Percentiles rank a stretch among this genome's conserved stretches.
Conservation (phyloP, 805 yeast species). For the Kodamaea leandrae region DNA sequence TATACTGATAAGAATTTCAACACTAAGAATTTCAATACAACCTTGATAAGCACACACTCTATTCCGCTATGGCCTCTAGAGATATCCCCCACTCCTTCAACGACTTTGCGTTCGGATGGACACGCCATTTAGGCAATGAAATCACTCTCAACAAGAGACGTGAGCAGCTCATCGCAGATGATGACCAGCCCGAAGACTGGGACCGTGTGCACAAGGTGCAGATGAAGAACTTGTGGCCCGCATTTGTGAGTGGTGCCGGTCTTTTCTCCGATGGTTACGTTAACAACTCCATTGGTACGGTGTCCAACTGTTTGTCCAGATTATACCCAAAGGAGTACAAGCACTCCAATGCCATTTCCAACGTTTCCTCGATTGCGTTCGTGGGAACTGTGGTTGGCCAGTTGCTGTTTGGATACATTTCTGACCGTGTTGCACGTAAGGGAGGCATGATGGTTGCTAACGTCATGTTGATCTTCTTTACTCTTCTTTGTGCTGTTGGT, state of each 20-base stretch:
- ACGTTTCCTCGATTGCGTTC: slow-evolving; percentile 84
- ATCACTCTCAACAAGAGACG: slow-evolving; percentile 35
- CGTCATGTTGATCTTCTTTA: slow-evolving; percentile 67
- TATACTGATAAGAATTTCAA: no score
- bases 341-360: slow-evolving; percentile 66
- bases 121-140: slow-evolving; percentile 41
- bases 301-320: slow-evolving; percentile 61
- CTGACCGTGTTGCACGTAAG: slow-evolving; percentile 81
- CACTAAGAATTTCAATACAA: slow-evolving; percentile 2
- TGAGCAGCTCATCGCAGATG: slow-evolving; percentile 18
- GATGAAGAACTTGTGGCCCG: slow-evolving; percentile 30
- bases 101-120: slow-evolving; percentile 43
- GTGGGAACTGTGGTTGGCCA: slow-evolving; percentile 91
- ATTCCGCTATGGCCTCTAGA: slow-evolving; percentile 30
- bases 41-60: background rate
- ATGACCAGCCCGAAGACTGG: slow-evolving; percentile 21
- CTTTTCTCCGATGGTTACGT: slow-evolving; percentile 91
- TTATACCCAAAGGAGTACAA: slow-evolving; percentile 66
- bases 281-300: slow-evolving; percentile 80
- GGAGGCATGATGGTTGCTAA: slow-evolving; percentile 81
- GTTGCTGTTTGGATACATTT: slow-evolving; percentile 71
- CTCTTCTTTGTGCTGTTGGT: slow-evolving; percentile 63
- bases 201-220: slow-evolving; percentile 15
- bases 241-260: slow-evolving; percentile 74
- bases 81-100: slow-evolving; percentile 47